Evolutionary conservation across 768 basidiomycete genomes (phyloP).

Genomic region (Podaxis sp.): DNA sequence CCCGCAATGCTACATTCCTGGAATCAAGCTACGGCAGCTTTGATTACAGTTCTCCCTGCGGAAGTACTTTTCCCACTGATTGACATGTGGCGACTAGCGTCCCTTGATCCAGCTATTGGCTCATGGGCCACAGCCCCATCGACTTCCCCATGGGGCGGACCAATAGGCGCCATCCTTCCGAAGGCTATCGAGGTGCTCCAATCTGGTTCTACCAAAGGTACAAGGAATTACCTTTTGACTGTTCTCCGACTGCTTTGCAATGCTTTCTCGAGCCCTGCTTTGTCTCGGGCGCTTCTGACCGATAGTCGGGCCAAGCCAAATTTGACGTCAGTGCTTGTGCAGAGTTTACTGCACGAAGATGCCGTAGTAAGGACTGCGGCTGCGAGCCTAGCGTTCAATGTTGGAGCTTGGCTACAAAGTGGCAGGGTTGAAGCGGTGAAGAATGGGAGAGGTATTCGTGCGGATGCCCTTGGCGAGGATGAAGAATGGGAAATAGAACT

Average conservation of each 20-base stretch:
- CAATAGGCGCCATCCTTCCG: slow-evolving; percentile 44
- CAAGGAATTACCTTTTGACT: slow-evolving; percentile 63
- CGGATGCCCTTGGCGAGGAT: slow-evolving; percentile 38
- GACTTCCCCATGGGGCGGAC: slow-evolving; percentile 27
- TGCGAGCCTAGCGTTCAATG: slow-evolving; percentile 80
- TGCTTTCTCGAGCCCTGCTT: slow-evolving; percentile 50
- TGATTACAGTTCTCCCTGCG: slow-evolving; percentile 45
- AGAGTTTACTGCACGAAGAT: slow-evolving; percentile 68
- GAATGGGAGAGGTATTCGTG: slow-evolving; percentile 25
- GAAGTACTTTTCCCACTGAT: slow-evolving; percentile 74
- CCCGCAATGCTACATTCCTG: slow-evolving; percentile 43
- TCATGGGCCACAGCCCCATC: slow-evolving; percentile 43
- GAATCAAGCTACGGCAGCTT: slow-evolving; percentile 41
- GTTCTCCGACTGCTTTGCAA: slow-evolving; percentile 70
- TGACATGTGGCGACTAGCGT: slow-evolving; percentile 79
- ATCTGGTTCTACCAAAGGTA: slow-evolving; percentile 25
- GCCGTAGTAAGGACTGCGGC: slow-evolving; percentile 70
- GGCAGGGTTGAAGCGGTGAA: slow-evolving; percentile 44
- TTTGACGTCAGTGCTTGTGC: slow-evolving; percentile 58
- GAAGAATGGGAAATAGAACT: slow-evolving; percentile 89
- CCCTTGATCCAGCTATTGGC: slow-evolving; percentile 61
- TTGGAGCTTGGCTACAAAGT: slow-evolving; percentile 65
- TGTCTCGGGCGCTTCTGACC: slow-evolving; percentile 39
- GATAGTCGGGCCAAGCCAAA: slow-evolving; percentile 24
- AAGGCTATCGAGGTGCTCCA: slow-evolving; percentile 37